Base-by-base conservation (phyloP, 441 rosid species). In the Jatropha podagrica region DNA sequence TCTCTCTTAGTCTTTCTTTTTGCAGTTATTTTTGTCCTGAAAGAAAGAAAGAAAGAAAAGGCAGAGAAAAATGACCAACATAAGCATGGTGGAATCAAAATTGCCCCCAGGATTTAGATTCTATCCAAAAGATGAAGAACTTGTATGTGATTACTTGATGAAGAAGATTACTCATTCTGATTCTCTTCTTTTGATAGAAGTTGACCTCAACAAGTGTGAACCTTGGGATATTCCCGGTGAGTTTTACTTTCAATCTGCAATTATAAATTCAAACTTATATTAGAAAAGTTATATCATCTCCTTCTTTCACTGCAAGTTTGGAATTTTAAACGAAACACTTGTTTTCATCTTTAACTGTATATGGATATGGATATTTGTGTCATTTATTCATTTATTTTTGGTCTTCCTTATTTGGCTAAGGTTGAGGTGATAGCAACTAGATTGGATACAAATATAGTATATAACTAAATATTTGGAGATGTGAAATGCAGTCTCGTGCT, bases 161-260 rank as follows among this genome's bases (percentile, higher is more conserved):
- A 82, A 69, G 78, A 88, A 87, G 81, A 49, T 75, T 6, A 32
- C 66, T 20, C 48, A 40, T 41, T 54, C 65, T 17, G 77, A 72
- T 23, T 73, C 72, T 49, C 77, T 75, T 58, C 79, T 78, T 26
- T 18, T 81, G 65, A 55, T 75, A 13, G 91, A 86, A 62, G 90
- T 90, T 63, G 92, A 88, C 74, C 91, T 90, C 78, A 87, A 90
- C 87, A 90, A 83, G 86, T 86, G 86, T 14, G 95, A 90, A 46
- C 95, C 95, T 44, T 90, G 95, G 95, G 90, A 90, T n/a, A 80
- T 90, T 66, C 95, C 92, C 15, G 91, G 95, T 90, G 10, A 48
- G 78, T 71, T 15, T 32, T 27, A 4, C 2, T 46, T 11, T 61
- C 17, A 26, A 4, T 32, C 5, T 42, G 62, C 38, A 42, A 42